These are phyloP conservation scores for Myxozyma neotropica DNA, from an alignment of 805 yeast genomes.

Conservation along the genomic window DNA sequence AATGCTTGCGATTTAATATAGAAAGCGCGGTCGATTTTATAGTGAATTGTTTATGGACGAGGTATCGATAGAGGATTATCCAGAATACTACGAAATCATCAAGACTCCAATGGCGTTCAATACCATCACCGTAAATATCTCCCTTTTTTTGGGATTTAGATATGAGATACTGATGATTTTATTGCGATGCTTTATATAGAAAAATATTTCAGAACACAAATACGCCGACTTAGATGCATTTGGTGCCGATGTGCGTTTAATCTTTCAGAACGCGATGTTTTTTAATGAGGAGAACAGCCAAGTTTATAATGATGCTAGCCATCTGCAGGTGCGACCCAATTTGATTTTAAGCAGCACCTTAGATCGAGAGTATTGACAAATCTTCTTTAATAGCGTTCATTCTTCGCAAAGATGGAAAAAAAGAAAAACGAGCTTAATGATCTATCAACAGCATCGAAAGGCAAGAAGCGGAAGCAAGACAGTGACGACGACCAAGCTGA, in stretches of 20 bases:
- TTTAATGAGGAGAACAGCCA: conserved; percentile 76
- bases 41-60: conserved; percentile 70
- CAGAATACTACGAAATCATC: conserved; percentile 77
- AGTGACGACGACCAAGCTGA: conserved; percentile 20
- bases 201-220: conserved; percentile 54
- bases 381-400: conserved; percentile 14
- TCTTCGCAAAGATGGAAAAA: conserved; percentile 8
- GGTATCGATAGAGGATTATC: conserved; percentile 69
- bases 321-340: conserved; percentile 55
- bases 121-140: conserved; percentile 45
- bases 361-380: not conserved
- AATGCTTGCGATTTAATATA: no score
- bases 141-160: no score
- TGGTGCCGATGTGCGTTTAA: conserved; percentile 57
- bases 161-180: not conserved
- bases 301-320: conserved; percentile 70
- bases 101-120: conserved; percentile 73
- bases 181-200: conserved; percentile 35
- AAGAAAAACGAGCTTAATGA: conserved; percentile 9
- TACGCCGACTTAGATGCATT: conserved; percentile 62
- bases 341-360: not conserved
- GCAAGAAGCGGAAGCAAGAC: conserved; percentile 30
- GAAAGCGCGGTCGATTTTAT: conserved; percentile 46
- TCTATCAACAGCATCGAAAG: conserved; percentile 8
- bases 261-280: conserved; percentile 76